A percentile compares a stretch with the other conserved stretches of the same genome.
These are phyloP conservation scores for Neurospora sp. DNA, from an alignment of 2,329 filamentous ascomycete species.

Conservation along the genomic window DNA sequence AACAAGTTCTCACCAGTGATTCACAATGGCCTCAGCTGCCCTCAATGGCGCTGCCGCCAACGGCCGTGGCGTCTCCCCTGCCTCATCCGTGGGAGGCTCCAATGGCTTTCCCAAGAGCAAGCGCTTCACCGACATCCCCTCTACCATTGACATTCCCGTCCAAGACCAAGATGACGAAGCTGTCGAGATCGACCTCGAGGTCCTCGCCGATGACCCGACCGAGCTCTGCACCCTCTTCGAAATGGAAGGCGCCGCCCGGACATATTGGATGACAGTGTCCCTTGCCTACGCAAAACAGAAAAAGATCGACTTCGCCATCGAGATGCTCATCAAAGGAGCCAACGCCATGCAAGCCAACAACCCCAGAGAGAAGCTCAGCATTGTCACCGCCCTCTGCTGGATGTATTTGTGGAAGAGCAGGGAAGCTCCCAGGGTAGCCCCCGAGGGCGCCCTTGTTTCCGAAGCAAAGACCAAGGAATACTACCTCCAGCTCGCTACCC, in stretches of 20 bases:
- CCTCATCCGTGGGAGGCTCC: slow-evolving; percentile 33
- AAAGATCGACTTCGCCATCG: slow-evolving; percentile 76
- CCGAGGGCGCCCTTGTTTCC: slow-evolving; percentile 53
- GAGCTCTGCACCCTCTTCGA: slow-evolving; percentile 93
- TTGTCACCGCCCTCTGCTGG: slow-evolving; percentile 82
- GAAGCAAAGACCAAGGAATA: slow-evolving; percentile 87
- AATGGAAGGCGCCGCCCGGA: slow-evolving; percentile 83
- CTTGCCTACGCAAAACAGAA: slow-evolving; percentile 93
- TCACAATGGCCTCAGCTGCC: slow-evolving; percentile 6
- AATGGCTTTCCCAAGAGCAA: slow-evolving; percentile 38
- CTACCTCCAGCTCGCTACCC: slow-evolving; percentile 84
- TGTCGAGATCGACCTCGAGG: slow-evolving; percentile 88
- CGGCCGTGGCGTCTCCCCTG: slow-evolving; percentile 27
- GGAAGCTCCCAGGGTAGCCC: slow-evolving; percentile 55
- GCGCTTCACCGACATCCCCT: slow-evolving; percentile 56
- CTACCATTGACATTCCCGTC: slow-evolving; percentile 57
- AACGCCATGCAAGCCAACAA: slow-evolving; percentile 60
- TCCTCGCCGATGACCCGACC: slow-evolving; percentile 84
- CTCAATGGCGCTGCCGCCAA: slow-evolving; percentile 25
- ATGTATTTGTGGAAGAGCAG: slow-evolving; percentile 84
- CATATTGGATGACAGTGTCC: slow-evolving; percentile 97
- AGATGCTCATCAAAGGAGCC: slow-evolving; percentile 65
- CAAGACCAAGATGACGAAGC: slow-evolving; percentile 59
- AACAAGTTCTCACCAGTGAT: not conserved
- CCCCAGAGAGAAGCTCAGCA: slow-evolving; percentile 73